phyloP scores from a whole-genome alignment of 1,284 basidiomycete species.

The Porodaedalea pini region DNA sequence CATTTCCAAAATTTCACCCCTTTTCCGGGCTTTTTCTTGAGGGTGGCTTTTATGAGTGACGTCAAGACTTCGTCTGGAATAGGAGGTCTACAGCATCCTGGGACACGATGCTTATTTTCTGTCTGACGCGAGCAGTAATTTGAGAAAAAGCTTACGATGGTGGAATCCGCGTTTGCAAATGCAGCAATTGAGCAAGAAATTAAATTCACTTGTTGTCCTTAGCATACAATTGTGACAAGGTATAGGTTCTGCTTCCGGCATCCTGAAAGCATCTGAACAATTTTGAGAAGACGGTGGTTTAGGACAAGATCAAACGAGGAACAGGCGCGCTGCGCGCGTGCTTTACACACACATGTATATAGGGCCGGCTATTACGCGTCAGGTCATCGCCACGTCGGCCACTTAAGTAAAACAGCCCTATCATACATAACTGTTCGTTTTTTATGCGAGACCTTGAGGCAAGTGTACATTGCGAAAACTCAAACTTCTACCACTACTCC shows the following conservation, averaged over 20 bases:
- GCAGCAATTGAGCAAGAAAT: conserved; percentile 10
- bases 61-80: conserved; percentile 9
- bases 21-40: conserved; percentile 14
- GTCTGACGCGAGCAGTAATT: background rate
- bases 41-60: conserved; percentile 4
- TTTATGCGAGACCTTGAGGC: too few relatives aligned
- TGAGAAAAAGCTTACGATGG: conserved; percentile 1
- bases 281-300: too few relatives aligned
- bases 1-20: conserved; percentile 14
- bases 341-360: too few relatives aligned
- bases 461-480: too few relatives aligned
- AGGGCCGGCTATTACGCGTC: too few relatives aligned
- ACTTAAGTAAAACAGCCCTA: too few relatives aligned
- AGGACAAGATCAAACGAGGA: too few relatives aligned
- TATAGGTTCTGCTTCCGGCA: background rate
- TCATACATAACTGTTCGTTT: too few relatives aligned
- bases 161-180: conserved; percentile 8
- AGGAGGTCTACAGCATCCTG: conserved; percentile 15
- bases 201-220: background rate
- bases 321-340: too few relatives aligned
- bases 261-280: background rate
- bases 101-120: background rate
- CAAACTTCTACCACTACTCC: too few relatives aligned
- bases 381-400: too few relatives aligned
- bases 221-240: background rate